Evolutionary conservation across 306 rosid genomes (phyloP).

Genomic region (Cucurbita argyrosperma): DNA sequence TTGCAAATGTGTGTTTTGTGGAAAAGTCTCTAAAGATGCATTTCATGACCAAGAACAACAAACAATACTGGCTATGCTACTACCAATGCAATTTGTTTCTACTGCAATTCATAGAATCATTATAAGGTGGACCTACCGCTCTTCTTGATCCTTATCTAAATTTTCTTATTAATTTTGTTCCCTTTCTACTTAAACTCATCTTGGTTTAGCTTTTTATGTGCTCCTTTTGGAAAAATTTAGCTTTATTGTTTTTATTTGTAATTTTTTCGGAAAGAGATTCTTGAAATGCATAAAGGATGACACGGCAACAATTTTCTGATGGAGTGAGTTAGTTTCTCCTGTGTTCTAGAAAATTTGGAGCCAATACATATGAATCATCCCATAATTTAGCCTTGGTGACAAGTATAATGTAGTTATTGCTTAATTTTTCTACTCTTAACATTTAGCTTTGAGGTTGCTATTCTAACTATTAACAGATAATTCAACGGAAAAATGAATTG

Average conservation of each 20-base stretch:
- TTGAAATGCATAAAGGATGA: background rate
- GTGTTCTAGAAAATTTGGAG: background rate
- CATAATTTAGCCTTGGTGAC: background rate
- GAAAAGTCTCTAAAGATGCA: too few species aligned
- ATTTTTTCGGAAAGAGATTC: background rate
- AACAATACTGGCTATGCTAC: background rate
- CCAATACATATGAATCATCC: background rate
- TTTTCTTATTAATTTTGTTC: background rate
- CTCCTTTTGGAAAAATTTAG: background rate
- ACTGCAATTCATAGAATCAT: background rate
- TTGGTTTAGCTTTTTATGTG: background rate
- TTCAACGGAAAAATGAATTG: conserved; percentile 59
- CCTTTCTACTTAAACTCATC: background rate
- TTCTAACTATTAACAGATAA: conserved; percentile 48
- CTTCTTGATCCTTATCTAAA: background rate
- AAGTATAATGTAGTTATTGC: background rate
- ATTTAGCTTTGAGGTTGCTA: conserved; percentile 1
- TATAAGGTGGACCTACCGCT: background rate
- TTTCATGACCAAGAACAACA: too few species aligned
- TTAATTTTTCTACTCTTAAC: background rate
- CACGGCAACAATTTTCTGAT: background rate
- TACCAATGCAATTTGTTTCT: background rate
- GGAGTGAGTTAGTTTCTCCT: background rate
- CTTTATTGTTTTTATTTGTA: background rate
- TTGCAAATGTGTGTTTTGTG: too few species aligned